Evolutionary conservation across 1,139 yeast species (phyloP), one percentile per base, ranked within the genome.

Genomic region (Nakaseomyces uthaithaninus): DNA sequence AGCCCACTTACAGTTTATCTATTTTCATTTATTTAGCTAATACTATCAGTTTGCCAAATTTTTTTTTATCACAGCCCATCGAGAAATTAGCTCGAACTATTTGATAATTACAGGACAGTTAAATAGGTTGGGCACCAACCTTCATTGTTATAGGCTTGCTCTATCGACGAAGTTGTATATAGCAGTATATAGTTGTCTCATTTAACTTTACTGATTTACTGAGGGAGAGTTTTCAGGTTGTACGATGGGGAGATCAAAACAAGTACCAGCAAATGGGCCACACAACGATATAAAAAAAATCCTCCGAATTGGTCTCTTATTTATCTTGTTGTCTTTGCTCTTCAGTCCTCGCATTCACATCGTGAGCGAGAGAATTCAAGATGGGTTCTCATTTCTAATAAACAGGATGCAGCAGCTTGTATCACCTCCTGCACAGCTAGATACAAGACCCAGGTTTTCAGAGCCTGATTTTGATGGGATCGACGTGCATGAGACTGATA

Each of bases 391-490:
- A 16, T 2, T 12, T 9, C 4, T 17, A 17, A 16, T 17, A 17
- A 4, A 7, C 3, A 3, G 26, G 15, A n/a, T 26, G 15, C 25
- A 24, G 10, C 12, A 20, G 27, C 22, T 28, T 2, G 30, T 3
- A 12, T 2, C 22, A 2, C 11, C 33, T 27, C 10, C 28, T 17
- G 27, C 35, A 8, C 17, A 23, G 12, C 14, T 15, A 9, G 23
- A 15, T n/a, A 17, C 34, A 15, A n/a, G 22, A 17, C 34, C 39
- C 7, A 37, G 27, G 16, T 37, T 37, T 22, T 37, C 39, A 11
- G 39, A 37, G 16, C 26, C 33, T 12, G 39, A 37, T 16, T 37
- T 37, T 28, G 39, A 37, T 22, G 35, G 33, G 10, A 28, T 37
- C 14, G 33, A 37, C 22, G 33, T 28, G 15, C 35, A 31, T 20